Evolutionary conservation across 2,329 filamentous ascomycete species (phyloP), one percentile per base, ranked within the genome.

Genomic region (Colletotrichum chrysophilum): DNA sequence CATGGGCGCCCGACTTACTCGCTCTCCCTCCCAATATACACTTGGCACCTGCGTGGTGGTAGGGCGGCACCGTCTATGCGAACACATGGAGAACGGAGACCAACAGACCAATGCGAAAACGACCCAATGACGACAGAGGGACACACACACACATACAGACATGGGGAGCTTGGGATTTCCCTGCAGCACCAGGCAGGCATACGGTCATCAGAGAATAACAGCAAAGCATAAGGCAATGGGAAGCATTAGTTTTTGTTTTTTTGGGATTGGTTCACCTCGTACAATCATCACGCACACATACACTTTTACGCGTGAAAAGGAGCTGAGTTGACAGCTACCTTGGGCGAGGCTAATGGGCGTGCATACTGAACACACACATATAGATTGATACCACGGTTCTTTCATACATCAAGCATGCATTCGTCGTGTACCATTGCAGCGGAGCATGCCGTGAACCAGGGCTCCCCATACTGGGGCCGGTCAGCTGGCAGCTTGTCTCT

Each of bases 301-400:
- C 65, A 34, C 43, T 36, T 12, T 14, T 43, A 56, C 24, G 48
- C 48, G 30, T 32, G 13, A 55, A 32, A n/a, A 32, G n/a, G 43
- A 48, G 34, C 28, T 65, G 71, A 16, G n/a, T 58, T 67, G 36
- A 61, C 60, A 65, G 67, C 28, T 66, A 28, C 58, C 43, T 52
- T 26, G 32, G 48, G 24, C 32, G 61, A 62, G 34, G 66, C 61
- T 71, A n/a, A n/a, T 66, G 48, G 60, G 18, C 30, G 36, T 62
- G 30, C 32, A 34, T 24, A 48, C 28, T 21, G 43, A 52, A 60
- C 48, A 71, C n/a, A 71, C 68, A 28, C 34, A 71, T 58, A 67
- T 66, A 72, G 68, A 72, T 62, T 71, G 72, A 72, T 66, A 75
- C 68, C 72, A 75, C 30, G 52, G 55, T 24, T 60, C 28, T 52